These are phyloP conservation scores for Globisporangium mamillatum DNA, from an alignment of 352 stramenopile genomes.

Conservation along the genomic window DNA sequence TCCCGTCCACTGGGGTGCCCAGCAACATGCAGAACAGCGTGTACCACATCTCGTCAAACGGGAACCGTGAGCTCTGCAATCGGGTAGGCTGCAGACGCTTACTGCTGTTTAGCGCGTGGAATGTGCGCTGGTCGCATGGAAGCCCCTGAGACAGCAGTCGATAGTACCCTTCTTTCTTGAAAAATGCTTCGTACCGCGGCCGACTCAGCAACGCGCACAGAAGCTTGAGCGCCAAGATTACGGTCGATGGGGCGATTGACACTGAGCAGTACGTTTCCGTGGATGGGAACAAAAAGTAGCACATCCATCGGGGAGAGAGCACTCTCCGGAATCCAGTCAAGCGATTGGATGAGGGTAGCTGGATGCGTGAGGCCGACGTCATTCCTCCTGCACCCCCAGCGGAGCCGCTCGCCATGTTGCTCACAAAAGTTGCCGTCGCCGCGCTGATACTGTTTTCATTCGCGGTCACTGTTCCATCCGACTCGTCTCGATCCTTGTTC, in stretches of 20 bases:
- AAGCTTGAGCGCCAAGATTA: constrained; percentile 51
- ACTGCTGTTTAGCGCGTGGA: neutral
- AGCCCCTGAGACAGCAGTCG: constrained; percentile 57
- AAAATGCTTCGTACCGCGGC: constrained; percentile 47
- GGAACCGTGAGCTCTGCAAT: constrained; percentile 25
- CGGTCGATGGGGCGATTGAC: constrained; percentile 39
- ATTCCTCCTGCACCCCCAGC: neutral
- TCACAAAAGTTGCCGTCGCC: constrained; percentile 5
- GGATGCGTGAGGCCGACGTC: constrained; percentile 32
- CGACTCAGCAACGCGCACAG: constrained; percentile 44
- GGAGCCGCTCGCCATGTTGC: constrained; percentile 7
- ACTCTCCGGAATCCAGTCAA: constrained; percentile 62
- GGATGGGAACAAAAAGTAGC: constrained; percentile 55
- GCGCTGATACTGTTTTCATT: constrained; percentile 11
- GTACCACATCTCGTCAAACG: constrained; percentile 74
- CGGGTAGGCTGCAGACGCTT: too few species aligned
- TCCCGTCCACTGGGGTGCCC: constrained; percentile 55
- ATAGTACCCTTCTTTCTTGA: constrained; percentile 72
- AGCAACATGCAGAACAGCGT: constrained; percentile 61
- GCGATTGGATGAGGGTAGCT: constrained; percentile 38
- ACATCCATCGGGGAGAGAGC: constrained; percentile 59
- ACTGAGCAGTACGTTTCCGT: constrained; percentile 14
- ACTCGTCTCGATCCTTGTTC: constrained; percentile 44
- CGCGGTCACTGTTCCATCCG: constrained; percentile 18
- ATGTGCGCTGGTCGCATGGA: constrained; percentile 34